A percentile compares a stretch with the other conserved stretches of the same genome.
Conservation (phyloP, 2,329 filamentous ascomycete genomes). For the Apiospora aurea region DNA sequence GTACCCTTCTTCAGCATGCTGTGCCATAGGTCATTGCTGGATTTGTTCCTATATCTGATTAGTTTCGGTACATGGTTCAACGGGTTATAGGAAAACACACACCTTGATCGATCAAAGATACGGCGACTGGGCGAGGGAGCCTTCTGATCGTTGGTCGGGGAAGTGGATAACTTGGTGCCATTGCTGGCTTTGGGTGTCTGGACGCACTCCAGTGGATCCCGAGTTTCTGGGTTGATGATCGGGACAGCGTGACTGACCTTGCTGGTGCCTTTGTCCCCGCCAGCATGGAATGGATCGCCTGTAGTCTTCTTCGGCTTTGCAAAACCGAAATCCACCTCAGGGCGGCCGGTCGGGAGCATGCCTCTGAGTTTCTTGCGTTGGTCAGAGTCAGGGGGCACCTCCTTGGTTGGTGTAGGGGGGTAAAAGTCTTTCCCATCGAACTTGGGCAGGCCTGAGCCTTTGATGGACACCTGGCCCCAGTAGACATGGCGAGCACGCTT, state of each 20-base stretch:
- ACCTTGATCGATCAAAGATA: conserved; percentile 42
- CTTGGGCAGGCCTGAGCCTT: conserved; percentile 63
- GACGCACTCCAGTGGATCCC: conserved; percentile 24
- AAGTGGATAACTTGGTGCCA: conserved; percentile 25
- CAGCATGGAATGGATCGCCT: conserved; percentile 38
- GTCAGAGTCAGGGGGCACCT: conserved; percentile 1
- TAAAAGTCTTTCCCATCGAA: conserved; percentile 73
- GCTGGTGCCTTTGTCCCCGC: conserved; percentile 33
- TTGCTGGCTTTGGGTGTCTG: conserved; percentile 28
- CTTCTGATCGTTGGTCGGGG: conserved; percentile 30
- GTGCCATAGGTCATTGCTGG: conserved; percentile 55
- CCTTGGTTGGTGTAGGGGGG: conserved; percentile 60
- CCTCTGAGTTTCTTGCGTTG: conserved; percentile 13
- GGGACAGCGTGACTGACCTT: conserved; percentile 44
- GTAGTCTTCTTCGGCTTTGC: conserved; percentile 35
- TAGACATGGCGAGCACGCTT: conserved; percentile 65
- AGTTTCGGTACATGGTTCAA: neutral
- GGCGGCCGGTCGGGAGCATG: conserved; percentile 24
- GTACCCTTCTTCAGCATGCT: conserved; percentile 60
- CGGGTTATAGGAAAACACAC: conserved; percentile 25
- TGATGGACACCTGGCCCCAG: conserved; percentile 63
- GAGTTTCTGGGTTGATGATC: conserved; percentile 41
- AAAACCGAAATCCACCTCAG: conserved; percentile 31
- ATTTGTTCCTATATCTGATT: conserved; percentile 46
- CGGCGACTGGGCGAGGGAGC: conserved; percentile 30